phyloP scores from a whole-genome alignment of 2,329 filamentous ascomycete species.

The Chaetomium olivaceum region DNA sequence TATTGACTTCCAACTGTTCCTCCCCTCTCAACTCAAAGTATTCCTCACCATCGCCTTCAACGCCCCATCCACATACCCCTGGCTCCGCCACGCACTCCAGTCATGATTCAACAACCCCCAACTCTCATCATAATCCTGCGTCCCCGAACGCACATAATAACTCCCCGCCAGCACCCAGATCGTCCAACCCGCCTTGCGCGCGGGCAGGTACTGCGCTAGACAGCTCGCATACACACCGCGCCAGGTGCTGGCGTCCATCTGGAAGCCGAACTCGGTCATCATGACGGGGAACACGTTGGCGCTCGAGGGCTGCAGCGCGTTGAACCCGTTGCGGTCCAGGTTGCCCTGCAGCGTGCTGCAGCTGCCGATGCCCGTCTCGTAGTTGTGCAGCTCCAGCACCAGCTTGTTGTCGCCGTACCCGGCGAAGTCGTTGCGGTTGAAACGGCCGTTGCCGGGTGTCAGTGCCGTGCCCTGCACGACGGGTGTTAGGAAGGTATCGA shows the following conservation, averaged over 20 bases:
- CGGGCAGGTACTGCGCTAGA: conserved; percentile 50
- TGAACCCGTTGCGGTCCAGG: conserved; percentile 54
- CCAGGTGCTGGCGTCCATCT: conserved; percentile 50
- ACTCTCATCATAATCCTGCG: conserved; percentile 56
- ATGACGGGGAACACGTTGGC: conserved; percentile 49
- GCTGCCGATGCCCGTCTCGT: conserved; percentile 51
- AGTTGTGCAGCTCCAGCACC: conserved; percentile 63
- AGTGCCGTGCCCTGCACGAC: conserved; percentile 52
- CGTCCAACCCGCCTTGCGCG: conserved; percentile 55
- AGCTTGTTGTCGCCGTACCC: conserved; percentile 58
- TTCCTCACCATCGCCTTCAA: conserved; percentile 44
- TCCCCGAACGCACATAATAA: conserved; percentile 57
- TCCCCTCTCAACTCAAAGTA: conserved; percentile 20
- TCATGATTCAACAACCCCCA: conserved; percentile 59
- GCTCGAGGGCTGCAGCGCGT: conserved; percentile 45
- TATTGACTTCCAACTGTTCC: not conserved
- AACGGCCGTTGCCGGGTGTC: conserved; percentile 48
- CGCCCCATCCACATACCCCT: conserved; percentile 45
- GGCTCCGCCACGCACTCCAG: conserved; percentile 54
- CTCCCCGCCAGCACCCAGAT: conserved; percentile 60
- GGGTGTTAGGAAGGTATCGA: conserved; percentile 55
- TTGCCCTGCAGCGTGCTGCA: conserved; percentile 50
- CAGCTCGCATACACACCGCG: conserved; percentile 54
- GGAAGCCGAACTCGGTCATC: conserved; percentile 58
- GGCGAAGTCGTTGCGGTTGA: conserved; percentile 48